Evolutionary conservation across 225 moss, liverwort and hornwort genomes (phyloP), one percentile per base, ranked within the genome.

Genomic region (Pseudisothecium myosuroides): DNA sequence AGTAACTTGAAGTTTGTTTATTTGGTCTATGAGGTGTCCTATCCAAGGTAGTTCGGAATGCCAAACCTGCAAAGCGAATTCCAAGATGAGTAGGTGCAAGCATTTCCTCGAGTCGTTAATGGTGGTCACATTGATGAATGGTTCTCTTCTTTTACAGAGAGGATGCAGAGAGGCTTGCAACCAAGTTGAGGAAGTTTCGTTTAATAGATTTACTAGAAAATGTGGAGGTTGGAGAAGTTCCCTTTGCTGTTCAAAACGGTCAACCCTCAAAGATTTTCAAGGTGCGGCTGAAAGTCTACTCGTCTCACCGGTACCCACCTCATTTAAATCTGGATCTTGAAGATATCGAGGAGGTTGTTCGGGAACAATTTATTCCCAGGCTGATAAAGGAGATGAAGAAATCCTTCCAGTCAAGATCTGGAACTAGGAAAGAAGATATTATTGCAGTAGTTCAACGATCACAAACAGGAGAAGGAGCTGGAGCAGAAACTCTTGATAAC

Each of bases 101-200:
- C 54, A 71, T 69, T 82, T 68, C 54, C 87, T 45, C 10, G 12
- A 74, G 86, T 68, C 52, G 43, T 39, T 36, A 76, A 58, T 56
- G 72, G 59, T 72, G 55, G 55, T 80, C 80, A 66, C n/a, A 50
- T 88, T 66, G 79, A 74, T 92, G 81, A 52, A 78, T 67, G 58
- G 59, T 50, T 83, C 54, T 83, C 39, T 81, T 84, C 45, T 31
- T 80, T 82, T 50, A 58, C 95, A 98, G 98, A 91, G 97, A 95
- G 89, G 98, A 98, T 91, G 98, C 96, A 36, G 97, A 98, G 74
- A 94, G 93, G 62, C 94, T 98, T 58, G 98, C 98, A 62, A 95
- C 93, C 87, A 90, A 91, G 61, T 89, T 98, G 85, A 95, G 98
- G 89, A 96, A 91, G 88, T 85, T 96, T 65, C 95, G 98, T 76